A percentile compares a stretch with the other conserved stretches of the same genome.
Conservation (phyloP, 148 eudicot species). For the Tetragonia tetragonoides region DNA sequence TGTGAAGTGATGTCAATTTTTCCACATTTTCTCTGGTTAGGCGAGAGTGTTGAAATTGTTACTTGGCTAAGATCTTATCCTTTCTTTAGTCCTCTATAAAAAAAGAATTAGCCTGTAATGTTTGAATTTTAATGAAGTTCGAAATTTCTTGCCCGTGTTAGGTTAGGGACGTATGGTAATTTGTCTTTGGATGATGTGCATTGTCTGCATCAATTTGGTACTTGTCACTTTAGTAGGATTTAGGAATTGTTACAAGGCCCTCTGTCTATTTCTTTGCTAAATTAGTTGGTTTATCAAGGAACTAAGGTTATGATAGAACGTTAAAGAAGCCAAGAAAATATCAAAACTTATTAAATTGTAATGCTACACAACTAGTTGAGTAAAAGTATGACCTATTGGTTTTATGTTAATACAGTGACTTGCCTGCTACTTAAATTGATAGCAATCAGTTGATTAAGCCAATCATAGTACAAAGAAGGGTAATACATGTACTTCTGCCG, state of each 20-base stretch:
- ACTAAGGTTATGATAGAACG: background rate
- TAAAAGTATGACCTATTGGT: background rate
- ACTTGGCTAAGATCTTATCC: background rate
- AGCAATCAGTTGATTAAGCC: background rate
- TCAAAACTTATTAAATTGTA: background rate
- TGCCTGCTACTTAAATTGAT: slow-evolving; percentile 8
- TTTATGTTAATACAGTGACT: background rate
- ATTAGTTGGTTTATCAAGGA: background rate
- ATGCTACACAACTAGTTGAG: background rate
- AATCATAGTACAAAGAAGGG: background rate
- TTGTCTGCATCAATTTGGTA: background rate
- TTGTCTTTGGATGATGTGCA: background rate
- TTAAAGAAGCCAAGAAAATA: background rate
- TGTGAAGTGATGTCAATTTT: background rate
- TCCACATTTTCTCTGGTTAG: background rate
- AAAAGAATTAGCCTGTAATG: background rate
- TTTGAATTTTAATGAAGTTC: background rate
- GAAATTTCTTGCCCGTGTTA: background rate
- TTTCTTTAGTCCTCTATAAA: background rate
- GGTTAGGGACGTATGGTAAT: slow-evolving; percentile 2
- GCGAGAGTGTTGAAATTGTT: background rate
- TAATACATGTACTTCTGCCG: background rate
- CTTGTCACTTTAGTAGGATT: background rate
- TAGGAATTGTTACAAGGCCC: background rate
- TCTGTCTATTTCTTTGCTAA: background rate